These are phyloP conservation scores for barley (Hordeum vulgare) DNA, from an alignment of 176 grass and related monocot genomes.

Conservation along the genomic window DNA sequence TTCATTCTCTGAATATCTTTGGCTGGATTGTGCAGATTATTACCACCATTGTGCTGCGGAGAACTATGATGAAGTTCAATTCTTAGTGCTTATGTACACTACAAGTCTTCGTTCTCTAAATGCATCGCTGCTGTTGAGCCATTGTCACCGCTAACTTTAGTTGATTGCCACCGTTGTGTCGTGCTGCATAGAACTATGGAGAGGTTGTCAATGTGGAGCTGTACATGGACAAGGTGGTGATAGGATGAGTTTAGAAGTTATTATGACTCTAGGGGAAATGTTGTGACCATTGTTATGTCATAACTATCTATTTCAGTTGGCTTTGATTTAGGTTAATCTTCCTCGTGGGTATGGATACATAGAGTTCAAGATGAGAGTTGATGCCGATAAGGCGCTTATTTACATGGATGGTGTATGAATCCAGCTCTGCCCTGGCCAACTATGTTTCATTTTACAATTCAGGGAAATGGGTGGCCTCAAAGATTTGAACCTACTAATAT, in stretches of 20 bases:
- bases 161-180: no score
- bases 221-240: slow-evolving; percentile 72
- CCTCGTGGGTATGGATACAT: slow-evolving; percentile 89
- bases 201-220: slow-evolving; percentile 82
- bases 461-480: background rate
- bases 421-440: background rate
- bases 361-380: slow-evolving; percentile 75
- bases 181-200: slow-evolving; percentile 64
- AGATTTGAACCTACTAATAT: background rate
- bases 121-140: background rate
- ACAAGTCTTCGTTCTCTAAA: background rate
- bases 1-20: no score
- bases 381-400: slow-evolving; percentile 94
- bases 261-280: background rate
- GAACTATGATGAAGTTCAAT: no score
- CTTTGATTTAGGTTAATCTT: slow-evolving; percentile 76
- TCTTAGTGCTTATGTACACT: background rate
- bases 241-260: background rate
- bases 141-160: no score
- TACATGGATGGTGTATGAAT: slow-evolving; percentile 86
- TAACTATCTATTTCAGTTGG: background rate
- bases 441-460: background rate
- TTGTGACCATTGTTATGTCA: background rate
- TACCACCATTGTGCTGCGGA: no score
- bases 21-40: no score